A percentile compares a stretch with the other conserved stretches of the same genome.
Conservation (phyloP, 202 grass and related monocot genomes). For the Elaeis oleifera region DNA sequence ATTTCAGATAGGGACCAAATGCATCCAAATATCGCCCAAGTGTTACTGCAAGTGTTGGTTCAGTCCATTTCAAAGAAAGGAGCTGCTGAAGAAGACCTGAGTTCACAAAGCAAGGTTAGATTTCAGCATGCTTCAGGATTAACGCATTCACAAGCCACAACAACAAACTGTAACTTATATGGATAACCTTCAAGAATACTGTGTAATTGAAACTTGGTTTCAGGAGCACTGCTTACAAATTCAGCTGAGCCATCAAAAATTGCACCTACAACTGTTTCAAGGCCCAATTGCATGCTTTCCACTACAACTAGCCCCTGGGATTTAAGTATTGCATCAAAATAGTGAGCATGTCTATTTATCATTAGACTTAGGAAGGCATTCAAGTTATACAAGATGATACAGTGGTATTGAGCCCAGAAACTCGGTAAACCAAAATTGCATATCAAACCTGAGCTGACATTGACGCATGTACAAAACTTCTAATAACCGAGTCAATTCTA, state of each 20-base stretch:
- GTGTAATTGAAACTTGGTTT: constrained; percentile 56
- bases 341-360: background rate
- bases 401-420: no score
- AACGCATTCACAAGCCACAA: constrained; percentile 2
- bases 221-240: constrained; percentile 40
- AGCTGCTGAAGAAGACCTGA: constrained; percentile 85
- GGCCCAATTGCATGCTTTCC: constrained; percentile 68
- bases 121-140: background rate
- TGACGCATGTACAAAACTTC: constrained; percentile 49
- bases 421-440: background rate
- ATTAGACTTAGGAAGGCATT: background rate
- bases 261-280: constrained; percentile 65
- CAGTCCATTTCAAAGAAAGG: constrained; percentile 79
- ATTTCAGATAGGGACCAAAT: constrained; percentile 71
- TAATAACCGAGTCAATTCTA: constrained; percentile 60
- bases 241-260: constrained; percentile 78
- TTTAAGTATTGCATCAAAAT: constrained; percentile 17
- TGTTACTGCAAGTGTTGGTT: constrained; percentile 60
- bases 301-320: constrained; percentile 66
- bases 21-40: constrained; percentile 91
- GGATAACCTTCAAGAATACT: constrained; percentile 68
- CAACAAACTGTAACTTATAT: background rate
- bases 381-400: no score
- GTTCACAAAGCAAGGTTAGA: constrained; percentile 23
- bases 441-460: constrained; percentile 56